These are phyloP conservation scores for Acacia confusa DNA, from an alignment of 306 rosid genomes.

Conservation along the genomic window DNA sequence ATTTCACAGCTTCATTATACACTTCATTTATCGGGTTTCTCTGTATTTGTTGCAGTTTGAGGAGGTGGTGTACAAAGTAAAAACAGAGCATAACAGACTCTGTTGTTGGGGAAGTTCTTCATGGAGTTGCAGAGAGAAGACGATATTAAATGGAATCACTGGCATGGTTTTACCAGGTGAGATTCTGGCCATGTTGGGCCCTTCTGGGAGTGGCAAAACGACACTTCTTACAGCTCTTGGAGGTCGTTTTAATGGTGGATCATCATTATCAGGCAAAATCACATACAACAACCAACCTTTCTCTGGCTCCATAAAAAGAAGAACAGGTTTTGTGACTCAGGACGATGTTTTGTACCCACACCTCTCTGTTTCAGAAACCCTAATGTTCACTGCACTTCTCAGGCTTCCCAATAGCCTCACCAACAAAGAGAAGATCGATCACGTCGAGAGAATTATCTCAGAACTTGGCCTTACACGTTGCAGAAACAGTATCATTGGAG, in stretches of 20 bases:
- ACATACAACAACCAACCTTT: conserved; percentile 61
- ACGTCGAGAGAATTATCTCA: conserved; percentile 59
- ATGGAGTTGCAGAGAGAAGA: conserved; percentile 47
- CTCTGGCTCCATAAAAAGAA: conserved; percentile 60
- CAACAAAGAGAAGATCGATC: conserved; percentile 48
- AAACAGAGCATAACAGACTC: conserved; percentile 42
- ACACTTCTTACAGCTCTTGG: conserved; percentile 83
- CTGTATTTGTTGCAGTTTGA: conserved; percentile 57
- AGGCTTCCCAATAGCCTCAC: conserved; percentile 65
- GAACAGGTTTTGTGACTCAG: conserved; percentile 80
- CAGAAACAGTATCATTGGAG: conserved; percentile 76
- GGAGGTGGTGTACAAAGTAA: conserved; percentile 70
- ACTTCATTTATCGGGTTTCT: neutral
- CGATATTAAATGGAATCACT: conserved; percentile 63
- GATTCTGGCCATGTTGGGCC: conserved; percentile 84
- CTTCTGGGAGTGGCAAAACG: conserved; percentile 88
- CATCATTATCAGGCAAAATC: conserved; percentile 68
- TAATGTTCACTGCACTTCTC: conserved; percentile 74
- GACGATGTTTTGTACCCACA: conserved; percentile 81
- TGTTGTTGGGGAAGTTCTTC: conserved; percentile 38
- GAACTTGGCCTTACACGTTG: conserved; percentile 62
- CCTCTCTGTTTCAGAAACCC: conserved; percentile 72
- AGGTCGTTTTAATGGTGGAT: conserved; percentile 63
- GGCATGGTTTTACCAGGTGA: conserved; percentile 79
- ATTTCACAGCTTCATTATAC: neutral